Percentiles rank a stretch among this genome's conserved stretches.
Conservation (phyloP, 805 yeast species). For the Wickerhamiella hasegawae region DNA sequence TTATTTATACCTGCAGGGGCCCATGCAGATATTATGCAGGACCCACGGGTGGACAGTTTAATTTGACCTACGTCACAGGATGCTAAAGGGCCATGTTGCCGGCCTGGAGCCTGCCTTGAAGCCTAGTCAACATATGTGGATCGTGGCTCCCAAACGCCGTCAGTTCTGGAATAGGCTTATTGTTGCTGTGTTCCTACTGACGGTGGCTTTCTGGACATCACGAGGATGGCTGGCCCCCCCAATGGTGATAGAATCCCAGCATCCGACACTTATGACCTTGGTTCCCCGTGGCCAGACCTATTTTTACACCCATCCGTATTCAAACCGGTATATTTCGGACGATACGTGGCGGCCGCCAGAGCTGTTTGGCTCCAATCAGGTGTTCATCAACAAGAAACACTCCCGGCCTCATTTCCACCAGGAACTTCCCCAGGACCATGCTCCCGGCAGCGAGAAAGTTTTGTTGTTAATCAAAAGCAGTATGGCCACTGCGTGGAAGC, state of each 20-base stretch:
- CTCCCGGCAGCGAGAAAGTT: conserved; percentile 7
- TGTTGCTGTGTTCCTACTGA: background rate
- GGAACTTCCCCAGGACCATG: conserved; percentile 4
- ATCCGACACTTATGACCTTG: background rate
- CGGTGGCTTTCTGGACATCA: background rate
- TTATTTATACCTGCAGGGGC: no score
- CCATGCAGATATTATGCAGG: no score
- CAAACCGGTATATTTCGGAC: conserved; percentile 16
- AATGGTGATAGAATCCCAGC: no score
- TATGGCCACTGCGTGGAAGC: conserved; percentile 14
- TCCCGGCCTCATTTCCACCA: conserved; percentile 3
- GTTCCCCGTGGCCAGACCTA: conserved; percentile 14
- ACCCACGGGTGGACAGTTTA: no score
- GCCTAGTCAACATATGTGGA: background rate
- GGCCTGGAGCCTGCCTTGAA: background rate
- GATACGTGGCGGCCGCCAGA: conserved; percentile 20
- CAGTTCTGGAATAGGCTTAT: background rate
- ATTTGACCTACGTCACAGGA: no score
- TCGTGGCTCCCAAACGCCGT: background rate
- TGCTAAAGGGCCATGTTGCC: no score
- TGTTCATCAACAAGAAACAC: conserved; percentile 2
- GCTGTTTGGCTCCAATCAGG: conserved; percentile 2
- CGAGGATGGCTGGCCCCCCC: background rate
- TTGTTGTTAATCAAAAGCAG: conserved; percentile 14
- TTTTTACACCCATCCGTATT: conserved; percentile 17